Base-by-base conservation (phyloP, 1,284 basidiomycete species). In the Cryptococcus hybrid region DNA sequence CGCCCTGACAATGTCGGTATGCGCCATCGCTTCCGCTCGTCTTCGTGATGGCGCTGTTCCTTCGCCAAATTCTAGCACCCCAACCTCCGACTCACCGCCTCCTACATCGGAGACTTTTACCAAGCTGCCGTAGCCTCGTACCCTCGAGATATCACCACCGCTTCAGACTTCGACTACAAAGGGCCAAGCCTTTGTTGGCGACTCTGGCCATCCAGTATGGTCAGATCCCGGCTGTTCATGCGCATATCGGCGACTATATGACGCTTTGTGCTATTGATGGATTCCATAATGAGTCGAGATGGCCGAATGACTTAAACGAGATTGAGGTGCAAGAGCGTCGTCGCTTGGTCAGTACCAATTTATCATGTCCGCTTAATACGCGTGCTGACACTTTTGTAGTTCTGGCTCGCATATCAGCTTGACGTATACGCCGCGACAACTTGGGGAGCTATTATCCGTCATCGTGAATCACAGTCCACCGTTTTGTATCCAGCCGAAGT, bases 401-500 rank as follows among this genome's bases (percentile, higher is more conserved):
- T 73, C 56, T 78, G 76, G 76, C 63, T 66, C 6, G 67, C 63
- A 1, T 78, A 78, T 61, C 70, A 73, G 13, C 55, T 70, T 11
- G 74, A 75, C 57, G 64, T 78, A 9, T 78, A 76, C 56, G 43
- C 65, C 1, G 64, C 76, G 0, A 67, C 70, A 7, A 74, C 72
- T 0, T 78, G 68, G 64, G 73, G 73, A 7, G 66, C 68, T 1
- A 64, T 73, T 4, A 63, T 70, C 1, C 67, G 67, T 3, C 73
- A 75, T 56, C 67, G 76, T 6, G 76, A 75, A 61, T 59, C 66
- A 3, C 71, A 76, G 59, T 61, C 62, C 24, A 72, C 66, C 24
- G 74, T 78, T 4, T 61, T 67, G 11, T 78, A 78, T 55, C 76
- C 76, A 0, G 62, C 71, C 9, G 71, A 74, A 53, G 70, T 76